A percentile compares a stretch with the other conserved stretches of the same genome.
phyloP scores from a whole-genome alignment of 139 green algal species.

The Tetraselmis chui region DNA sequence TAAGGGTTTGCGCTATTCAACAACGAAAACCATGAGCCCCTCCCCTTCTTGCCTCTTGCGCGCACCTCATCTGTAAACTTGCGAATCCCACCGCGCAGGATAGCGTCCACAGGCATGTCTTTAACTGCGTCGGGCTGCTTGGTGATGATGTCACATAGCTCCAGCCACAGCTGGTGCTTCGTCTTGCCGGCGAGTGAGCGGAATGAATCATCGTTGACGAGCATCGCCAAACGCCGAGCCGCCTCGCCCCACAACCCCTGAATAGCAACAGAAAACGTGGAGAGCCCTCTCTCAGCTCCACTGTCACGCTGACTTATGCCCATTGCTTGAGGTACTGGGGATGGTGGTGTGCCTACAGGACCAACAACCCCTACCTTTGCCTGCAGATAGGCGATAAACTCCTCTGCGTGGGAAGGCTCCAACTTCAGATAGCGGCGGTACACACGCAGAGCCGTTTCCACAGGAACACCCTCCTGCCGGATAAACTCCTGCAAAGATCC shows the following conservation, averaged over 20 bases:
- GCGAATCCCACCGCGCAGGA: constrained; percentile 71
- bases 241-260: constrained; percentile 76
- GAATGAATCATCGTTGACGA: constrained; percentile 89
- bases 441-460: constrained; percentile 86
- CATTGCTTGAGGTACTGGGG: no score
- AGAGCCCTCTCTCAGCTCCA: no score
- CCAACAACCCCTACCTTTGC: constrained; percentile 49
- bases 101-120: constrained; percentile 61
- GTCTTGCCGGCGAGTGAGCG: constrained; percentile 83
- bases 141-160: constrained; percentile 95
- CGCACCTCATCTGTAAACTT: constrained; percentile 88
- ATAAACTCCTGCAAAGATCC: constrained; percentile 77
- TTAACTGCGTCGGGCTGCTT: constrained; percentile 69
- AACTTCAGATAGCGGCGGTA: constrained; percentile 96
- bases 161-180: constrained; percentile 95
- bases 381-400: constrained; percentile 91
- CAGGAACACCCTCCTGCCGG: constrained; percentile 61
- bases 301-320: no score
- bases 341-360: no score
- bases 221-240: constrained; percentile 56
- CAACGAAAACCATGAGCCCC: no score
- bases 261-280: no score
- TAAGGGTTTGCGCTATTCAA: no score
- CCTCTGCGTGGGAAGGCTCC: constrained; percentile 89
- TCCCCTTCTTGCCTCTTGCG: no score